Base-by-base conservation (phyloP, 2,329 filamentous ascomycete species). In the Rasamsonia emersonii region DNA sequence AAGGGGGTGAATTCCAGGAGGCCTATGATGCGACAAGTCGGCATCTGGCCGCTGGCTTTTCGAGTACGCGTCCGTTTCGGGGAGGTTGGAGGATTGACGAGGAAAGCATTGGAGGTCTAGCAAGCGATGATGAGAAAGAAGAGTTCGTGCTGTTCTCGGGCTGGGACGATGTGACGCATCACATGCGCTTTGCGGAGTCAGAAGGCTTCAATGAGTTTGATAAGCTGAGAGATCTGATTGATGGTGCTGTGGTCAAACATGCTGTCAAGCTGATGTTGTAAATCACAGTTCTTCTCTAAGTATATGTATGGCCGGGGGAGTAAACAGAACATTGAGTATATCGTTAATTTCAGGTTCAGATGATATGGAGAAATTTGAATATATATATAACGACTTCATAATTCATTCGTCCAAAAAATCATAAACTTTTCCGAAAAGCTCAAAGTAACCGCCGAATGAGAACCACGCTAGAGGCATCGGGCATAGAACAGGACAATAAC, bases 81-180 rank as follows among this genome's bases (percentile, higher is more conserved):
- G 55, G 56, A 9, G 61, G 61, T 0, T 66, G 58, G 58, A 50
- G 62, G 18, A 38, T 65, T 10, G 62, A 66, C 28, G 45, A 45
- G 7, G 50, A 51, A 17, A 25, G 11, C 20, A 21, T 19, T n/a
- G 19, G 33, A 8, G 15, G 26, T 18, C 9, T 11, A n/a, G 25
- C 13, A 3, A 33, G 30, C 20, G 39, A 30, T 24, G 46, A 43
- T 1, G 40, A 41, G 0, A 52, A 56, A 27, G 56, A 64, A 9
- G 62, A 68, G 28, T 66, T 59, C 42, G 55, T 68, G 3, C 24
- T 65, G 1, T 53, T 67, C 11, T 56, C 39, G 17, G 58, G 58
- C 0, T 67, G 62, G 61, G 45, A 46, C 3, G 41, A 43, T 8
- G 45, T 59, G 2, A 46, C 57, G 19, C 45, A 64, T 27, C 56